Conservation (phyloP, 2,329 filamentous ascomycete species). For the Xylariales sp. region DNA sequence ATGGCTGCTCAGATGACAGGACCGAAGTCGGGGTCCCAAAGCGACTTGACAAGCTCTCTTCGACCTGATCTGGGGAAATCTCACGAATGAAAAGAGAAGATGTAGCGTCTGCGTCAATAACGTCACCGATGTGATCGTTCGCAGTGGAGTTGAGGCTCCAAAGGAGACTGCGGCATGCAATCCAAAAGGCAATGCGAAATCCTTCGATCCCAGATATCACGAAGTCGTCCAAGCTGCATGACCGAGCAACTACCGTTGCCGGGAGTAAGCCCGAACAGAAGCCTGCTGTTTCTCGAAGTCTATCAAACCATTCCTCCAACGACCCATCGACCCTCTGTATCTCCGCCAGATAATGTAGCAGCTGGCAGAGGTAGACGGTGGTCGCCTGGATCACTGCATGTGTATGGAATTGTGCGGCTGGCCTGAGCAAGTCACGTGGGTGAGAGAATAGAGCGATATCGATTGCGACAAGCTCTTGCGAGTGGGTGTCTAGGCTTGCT, state of each 20-base stretch:
- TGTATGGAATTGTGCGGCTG: slow-evolving; percentile 4
- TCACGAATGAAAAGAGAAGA: slow-evolving; percentile 5
- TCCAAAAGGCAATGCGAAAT: slow-evolving; percentile 9
- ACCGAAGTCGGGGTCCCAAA: neutral
- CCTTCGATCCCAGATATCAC: slow-evolving; percentile 1
- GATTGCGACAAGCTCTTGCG: neutral
- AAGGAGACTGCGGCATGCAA: slow-evolving; percentile 3
- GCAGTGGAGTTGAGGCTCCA: neutral
- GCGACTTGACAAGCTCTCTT: slow-evolving; percentile 1
- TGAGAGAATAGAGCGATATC: neutral
- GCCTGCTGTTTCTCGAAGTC: slow-evolving; percentile 4
- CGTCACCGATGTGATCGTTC: neutral
- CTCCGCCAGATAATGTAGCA: slow-evolving; percentile 9
- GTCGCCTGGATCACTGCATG: slow-evolving; percentile 9
- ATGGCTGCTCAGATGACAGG: neutral
- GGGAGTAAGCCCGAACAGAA: slow-evolving; percentile 10
- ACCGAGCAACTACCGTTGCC: slow-evolving; percentile 6
- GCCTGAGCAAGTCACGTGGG: slow-evolving; percentile 5
- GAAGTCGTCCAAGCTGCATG: slow-evolving; percentile 7
- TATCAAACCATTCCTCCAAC: slow-evolving; percentile 6
- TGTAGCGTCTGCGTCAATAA: slow-evolving; percentile 1
- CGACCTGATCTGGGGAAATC: slow-evolving; percentile 1
- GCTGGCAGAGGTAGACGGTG: slow-evolving; percentile 10
- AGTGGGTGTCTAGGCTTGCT: slow-evolving; percentile 1
- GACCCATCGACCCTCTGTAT: neutral